These are phyloP conservation scores for Eucalyptus melliodora DNA, from an alignment of 345 rosid genomes.

Conservation along the genomic window DNA sequence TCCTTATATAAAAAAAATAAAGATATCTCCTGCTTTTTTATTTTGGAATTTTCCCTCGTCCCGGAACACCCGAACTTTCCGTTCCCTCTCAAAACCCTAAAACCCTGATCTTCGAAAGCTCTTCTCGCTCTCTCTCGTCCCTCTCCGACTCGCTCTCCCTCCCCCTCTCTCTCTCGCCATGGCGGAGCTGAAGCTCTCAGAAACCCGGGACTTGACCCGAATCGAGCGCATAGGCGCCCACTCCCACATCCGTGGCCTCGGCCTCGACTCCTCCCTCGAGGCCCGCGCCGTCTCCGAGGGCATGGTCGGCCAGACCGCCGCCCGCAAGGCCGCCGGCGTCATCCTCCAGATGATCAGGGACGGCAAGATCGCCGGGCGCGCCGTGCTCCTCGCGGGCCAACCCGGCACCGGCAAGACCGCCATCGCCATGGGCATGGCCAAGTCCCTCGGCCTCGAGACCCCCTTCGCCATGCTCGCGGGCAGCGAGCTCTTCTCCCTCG, in stretches of 20 bases:
- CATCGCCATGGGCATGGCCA: conserved; percentile 98
- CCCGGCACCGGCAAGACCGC: conserved; percentile 97
- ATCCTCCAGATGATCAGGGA: conserved; percentile 90
- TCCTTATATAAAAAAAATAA: no score
- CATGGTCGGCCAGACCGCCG: conserved; percentile 74
- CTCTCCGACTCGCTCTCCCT: neutral
- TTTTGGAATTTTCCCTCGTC: neutral
- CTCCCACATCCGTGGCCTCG: conserved; percentile 90
- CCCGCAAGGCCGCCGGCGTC: conserved; percentile 91
- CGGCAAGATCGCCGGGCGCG: conserved; percentile 85
- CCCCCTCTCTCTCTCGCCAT: conserved; percentile 1
- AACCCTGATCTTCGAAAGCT: neutral
- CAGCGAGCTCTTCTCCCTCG: conserved; percentile 84
- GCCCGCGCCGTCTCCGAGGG: conserved; percentile 86
- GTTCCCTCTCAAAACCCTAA: neutral
- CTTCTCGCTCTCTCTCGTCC: neutral
- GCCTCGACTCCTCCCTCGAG: conserved; percentile 83
- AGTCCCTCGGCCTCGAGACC: conserved; percentile 86
- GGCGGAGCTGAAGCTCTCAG: conserved; percentile 79
- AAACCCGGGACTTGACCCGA: conserved; percentile 73
- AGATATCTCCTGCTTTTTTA: accelerated
- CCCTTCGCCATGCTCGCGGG: conserved; percentile 91
- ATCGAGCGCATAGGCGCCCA: conserved; percentile 94
- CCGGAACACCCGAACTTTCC: neutral
- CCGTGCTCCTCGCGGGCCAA: conserved; percentile 87